Base-by-base conservation (phyloP, 129 eudicot genomes). In the Flaveria linearis region DNA sequence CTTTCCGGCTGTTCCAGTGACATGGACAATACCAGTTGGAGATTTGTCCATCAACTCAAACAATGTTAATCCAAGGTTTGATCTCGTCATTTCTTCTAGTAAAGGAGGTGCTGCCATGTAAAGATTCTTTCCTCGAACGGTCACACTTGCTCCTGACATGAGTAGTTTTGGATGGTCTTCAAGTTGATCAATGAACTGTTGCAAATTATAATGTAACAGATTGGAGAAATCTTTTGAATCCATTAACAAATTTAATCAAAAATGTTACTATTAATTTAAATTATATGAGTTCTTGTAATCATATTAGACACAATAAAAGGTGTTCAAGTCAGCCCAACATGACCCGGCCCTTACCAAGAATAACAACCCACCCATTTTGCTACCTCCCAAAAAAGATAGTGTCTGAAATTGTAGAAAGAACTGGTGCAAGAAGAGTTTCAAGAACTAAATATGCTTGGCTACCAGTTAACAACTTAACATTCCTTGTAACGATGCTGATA, bases 21-120 rank as follows among this genome's bases (percentile, higher is more conserved):
- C 98, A 80, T 89, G 88, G 51, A 94, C 82, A 25, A 81, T 68
- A 77, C 87, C 96, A 45, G 69, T 81, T 18, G 91, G 82, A 42
- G 76, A 67, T 71, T 79, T 81, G 45, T 81, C 90, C 92, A 94
- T 89, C 70, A 94, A 85, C 41, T 89, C 92, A 46, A 85, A 94
- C 8, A 94, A 74, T 20, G 93, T 81, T 22, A 82, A 13, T 7
- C 87, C 85, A 25, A 94, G 85, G 78, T 91, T 91, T 41, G 97
- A 73, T 42, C 97, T 82, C 20, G 97, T 94, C 97, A 88, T 79
- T 87, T 88, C 90, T 83, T 94, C 98, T 2, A 94, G 90, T 53
- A 78, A 69, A 8, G 93, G 90, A 51, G 98, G 97, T 39, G 97
- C 97, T 68, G 86, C 93, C 97, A 94, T 94, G 86, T 94, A 94